Conservation (phyloP, 2,329 filamentous ascomycete species). For the Parastagonospora avenae region DNA sequence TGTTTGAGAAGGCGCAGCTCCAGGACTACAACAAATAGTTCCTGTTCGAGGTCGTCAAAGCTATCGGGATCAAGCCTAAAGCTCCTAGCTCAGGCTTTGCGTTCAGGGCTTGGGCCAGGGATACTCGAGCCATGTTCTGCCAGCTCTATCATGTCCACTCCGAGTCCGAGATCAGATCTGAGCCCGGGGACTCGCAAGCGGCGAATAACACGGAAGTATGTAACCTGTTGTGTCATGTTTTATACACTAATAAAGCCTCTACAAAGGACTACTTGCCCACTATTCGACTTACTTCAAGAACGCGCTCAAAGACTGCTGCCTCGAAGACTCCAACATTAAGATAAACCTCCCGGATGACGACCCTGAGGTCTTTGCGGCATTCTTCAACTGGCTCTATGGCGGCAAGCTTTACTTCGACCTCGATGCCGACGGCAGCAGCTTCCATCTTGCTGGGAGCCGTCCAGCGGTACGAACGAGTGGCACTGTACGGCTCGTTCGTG, state of each 20-base stretch:
- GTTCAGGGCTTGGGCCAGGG: neutral
- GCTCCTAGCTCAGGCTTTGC: neutral
- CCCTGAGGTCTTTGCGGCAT: slow-evolving; percentile 19
- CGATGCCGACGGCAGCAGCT: neutral
- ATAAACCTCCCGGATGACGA: slow-evolving; percentile 29
- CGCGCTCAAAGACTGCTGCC: slow-evolving; percentile 5
- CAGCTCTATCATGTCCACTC: neutral
- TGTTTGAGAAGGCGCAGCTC: no score
- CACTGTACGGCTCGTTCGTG: neutral
- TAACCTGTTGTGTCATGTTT: no score
- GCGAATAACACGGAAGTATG: neutral
- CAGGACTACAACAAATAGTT: no score
- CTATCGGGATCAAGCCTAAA: neutral
- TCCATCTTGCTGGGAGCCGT: no score
- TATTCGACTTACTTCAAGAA: slow-evolving; percentile 13
- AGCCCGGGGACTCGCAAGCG: neutral
- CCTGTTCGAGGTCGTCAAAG: no score
- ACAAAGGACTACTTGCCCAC: slow-evolving; percentile 8
- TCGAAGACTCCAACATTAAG: slow-evolving; percentile 4
- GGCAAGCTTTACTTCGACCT: slow-evolving; percentile 4
- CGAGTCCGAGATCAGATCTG: neutral
- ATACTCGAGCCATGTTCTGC: neutral
- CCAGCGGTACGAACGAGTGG: neutral
- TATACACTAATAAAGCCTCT: no score
- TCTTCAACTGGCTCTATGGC: slow-evolving; percentile 23